Base-by-base conservation (phyloP, 2,329 filamentous ascomycete genomes). In the Exophiala phaeomuriformis region DNA sequence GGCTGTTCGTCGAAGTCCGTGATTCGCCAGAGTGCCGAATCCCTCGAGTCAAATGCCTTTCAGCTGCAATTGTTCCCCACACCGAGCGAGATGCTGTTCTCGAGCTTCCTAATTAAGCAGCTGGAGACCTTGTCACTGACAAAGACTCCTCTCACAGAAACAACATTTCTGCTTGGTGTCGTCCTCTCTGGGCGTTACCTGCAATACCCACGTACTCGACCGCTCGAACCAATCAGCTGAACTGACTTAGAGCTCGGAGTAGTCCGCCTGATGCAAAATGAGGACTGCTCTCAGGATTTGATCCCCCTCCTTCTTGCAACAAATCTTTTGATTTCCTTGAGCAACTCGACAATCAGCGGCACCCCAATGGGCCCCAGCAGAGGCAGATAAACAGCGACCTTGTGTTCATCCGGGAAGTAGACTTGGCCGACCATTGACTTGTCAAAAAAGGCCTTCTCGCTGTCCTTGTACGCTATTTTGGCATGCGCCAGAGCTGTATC, bases 361-460 rank as follows among this genome's bases (percentile, higher is more conserved):
- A 97, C 91, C 3, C 88, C 90, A 39, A 97, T 83, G 0, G 93
- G 93, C 0, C 93, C 93, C 39, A 98, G 72, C 7, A 98, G 73
- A 1, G 93, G 93, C 63, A 98, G 72, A 68, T 98, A 98, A 0
- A 98, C 93, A 0, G 93, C 93, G 28, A 98, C 82, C 71, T 97
- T 98, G 70, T 98, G 93, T 72, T 98, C 93, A 66, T 98, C 93
- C 0, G 93, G 93, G 69, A 98, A 98, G 70, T 97, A 98, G 1
- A 97, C 84, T 72, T 97, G 93, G 0, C 90, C 93, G 8, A 98
- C 93, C 93, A 98, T 98, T 66, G 88, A 95, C 72, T 95, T 95
- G 71, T 98, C 93, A 63, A 98, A 98, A 71, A 98, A 98, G 0
- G 91, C 91, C 56, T 86, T 83, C 68, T 98, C 93, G 0, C 90